Evolutionary conservation across 768 basidiomycete species (phyloP).

Genomic region (Trametopsis cervina): DNA sequence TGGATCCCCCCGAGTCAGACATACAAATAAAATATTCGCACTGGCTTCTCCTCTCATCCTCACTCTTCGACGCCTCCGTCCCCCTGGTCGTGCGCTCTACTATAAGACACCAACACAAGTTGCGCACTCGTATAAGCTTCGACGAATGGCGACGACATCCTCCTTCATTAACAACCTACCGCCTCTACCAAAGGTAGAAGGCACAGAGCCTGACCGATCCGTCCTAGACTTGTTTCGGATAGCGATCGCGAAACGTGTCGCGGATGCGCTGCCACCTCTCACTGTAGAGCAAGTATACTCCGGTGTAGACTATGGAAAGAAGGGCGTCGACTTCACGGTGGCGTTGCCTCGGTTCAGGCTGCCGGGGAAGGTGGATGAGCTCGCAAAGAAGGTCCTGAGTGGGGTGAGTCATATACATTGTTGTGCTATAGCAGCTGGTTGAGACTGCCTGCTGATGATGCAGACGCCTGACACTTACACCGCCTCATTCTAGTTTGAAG

Average conservation of each 20-base stretch:
- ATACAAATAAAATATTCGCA: not conserved
- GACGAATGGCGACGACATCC: conserved; percentile 9
- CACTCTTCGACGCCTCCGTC: conserved; percentile 1
- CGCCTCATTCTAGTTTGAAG: conserved; percentile 56
- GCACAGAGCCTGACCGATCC: conserved; percentile 57
- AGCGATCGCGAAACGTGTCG: conserved; percentile 69
- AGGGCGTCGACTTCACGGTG: conserved; percentile 89
- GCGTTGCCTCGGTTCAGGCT: conserved; percentile 89
- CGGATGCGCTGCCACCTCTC: conserved; percentile 56
- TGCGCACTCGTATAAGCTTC: not conserved
- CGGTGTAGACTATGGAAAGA: conserved; percentile 87
- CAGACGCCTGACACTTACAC: not conserved
- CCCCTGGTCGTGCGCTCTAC: not conserved
- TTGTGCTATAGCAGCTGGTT: not conserved
- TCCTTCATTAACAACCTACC: conserved; percentile 18
- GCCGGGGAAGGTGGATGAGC: conserved; percentile 74
- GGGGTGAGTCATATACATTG: conserved; percentile 37
- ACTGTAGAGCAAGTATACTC: conserved; percentile 72
- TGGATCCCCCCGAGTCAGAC: too few species aligned
- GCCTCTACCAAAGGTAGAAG: conserved; percentile 32
- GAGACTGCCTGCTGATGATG: not conserved
- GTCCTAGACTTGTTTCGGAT: conserved; percentile 73
- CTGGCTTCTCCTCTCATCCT: conserved; percentile 8
- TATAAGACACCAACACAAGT: not conserved
- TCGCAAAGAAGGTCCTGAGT: conserved; percentile 66